Percentiles rank a stretch among this genome's conserved stretches.
phyloP scores from a whole-genome alignment of 2,329 filamentous ascomycete species.

The Alternaria ventricosa region DNA sequence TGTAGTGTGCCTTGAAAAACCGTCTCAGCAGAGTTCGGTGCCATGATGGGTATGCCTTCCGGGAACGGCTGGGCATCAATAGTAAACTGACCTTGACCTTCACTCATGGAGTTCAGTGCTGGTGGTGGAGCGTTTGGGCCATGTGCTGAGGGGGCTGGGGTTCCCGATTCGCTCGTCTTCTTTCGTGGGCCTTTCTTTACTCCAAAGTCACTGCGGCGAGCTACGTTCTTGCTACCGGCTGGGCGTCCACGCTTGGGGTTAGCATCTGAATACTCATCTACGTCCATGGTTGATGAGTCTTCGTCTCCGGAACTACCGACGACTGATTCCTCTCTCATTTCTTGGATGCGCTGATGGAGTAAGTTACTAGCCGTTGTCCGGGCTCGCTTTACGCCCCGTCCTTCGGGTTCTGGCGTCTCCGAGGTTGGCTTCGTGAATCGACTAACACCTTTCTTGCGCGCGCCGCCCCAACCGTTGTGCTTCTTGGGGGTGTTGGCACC shows the following conservation, averaged over 20 bases:
- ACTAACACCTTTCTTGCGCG: slow-evolving; percentile 47
- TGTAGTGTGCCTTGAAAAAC: slow-evolving; percentile 47
- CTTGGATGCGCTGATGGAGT: slow-evolving; percentile 54
- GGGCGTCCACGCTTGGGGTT: slow-evolving; percentile 44
- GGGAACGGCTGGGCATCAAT: slow-evolving; percentile 38
- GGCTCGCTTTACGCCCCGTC: slow-evolving; percentile 36
- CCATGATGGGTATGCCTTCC: slow-evolving; percentile 24
- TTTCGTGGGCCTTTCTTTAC: slow-evolving; percentile 58
- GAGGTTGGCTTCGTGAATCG: slow-evolving; percentile 39
- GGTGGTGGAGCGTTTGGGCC: slow-evolving; percentile 34
- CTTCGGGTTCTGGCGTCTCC: slow-evolving; percentile 47
- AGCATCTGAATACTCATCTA: slow-evolving; percentile 32
- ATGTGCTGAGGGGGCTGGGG: slow-evolving; percentile 29
- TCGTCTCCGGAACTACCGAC: slow-evolving; percentile 46
- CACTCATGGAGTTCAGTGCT: slow-evolving; percentile 45
- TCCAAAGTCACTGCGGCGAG: slow-evolving; percentile 55
- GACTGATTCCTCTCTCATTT: slow-evolving; percentile 54
- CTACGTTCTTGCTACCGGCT: slow-evolving; percentile 56
- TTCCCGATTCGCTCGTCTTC: slow-evolving; percentile 34
- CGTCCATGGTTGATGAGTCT: slow-evolving; percentile 40
- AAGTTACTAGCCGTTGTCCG: slow-evolving; percentile 34
- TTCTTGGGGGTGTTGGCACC: slow-evolving; percentile 41
- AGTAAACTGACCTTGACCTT: slow-evolving; percentile 47
- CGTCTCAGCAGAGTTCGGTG: slow-evolving; percentile 39
- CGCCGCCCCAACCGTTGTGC: slow-evolving; percentile 48